Evolutionary conservation across 352 stramenopile species (phyloP).

Genomic region (Phytophthora vignae): DNA sequence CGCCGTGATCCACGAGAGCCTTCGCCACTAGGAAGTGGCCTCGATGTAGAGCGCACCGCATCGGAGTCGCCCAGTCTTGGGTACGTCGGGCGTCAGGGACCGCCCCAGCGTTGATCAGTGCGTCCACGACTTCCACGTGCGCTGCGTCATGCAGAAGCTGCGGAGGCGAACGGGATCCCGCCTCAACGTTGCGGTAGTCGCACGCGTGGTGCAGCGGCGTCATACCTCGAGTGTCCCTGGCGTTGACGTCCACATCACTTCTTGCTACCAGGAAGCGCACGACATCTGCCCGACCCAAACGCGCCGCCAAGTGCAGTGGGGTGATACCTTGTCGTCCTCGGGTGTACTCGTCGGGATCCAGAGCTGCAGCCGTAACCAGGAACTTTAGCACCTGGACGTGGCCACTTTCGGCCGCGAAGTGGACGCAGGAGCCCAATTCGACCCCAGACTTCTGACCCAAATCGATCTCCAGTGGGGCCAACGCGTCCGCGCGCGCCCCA

Average conservation of each 20-base stretch:
- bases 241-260: conserved; percentile 34
- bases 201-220: conserved; percentile 51
- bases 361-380: conserved; percentile 34
- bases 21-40: conserved; percentile 41
- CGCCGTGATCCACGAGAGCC: conserved; percentile 44
- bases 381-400: conserved; percentile 39
- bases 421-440: conserved; percentile 29
- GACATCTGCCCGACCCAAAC: conserved; percentile 33
- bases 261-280: conserved; percentile 39
- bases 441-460: not conserved
- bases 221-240: conserved; percentile 40
- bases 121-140: conserved; percentile 39
- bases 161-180: conserved; percentile 1
- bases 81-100: conserved; percentile 24
- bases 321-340: conserved; percentile 27
- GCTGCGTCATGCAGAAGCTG: conserved; percentile 28
- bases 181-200: conserved; percentile 27
- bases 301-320: conserved; percentile 44
- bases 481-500: conserved; percentile 32
- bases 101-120: conserved; percentile 30
- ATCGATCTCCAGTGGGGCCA: conserved; percentile 20
- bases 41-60: conserved; percentile 43
- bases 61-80: conserved; percentile 35
- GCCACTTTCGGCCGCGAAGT: conserved; percentile 31
- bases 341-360: conserved; percentile 28